Base-by-base conservation (phyloP, 2,329 filamentous ascomycete genomes). In the Pseudogymnoascus sp. region DNA sequence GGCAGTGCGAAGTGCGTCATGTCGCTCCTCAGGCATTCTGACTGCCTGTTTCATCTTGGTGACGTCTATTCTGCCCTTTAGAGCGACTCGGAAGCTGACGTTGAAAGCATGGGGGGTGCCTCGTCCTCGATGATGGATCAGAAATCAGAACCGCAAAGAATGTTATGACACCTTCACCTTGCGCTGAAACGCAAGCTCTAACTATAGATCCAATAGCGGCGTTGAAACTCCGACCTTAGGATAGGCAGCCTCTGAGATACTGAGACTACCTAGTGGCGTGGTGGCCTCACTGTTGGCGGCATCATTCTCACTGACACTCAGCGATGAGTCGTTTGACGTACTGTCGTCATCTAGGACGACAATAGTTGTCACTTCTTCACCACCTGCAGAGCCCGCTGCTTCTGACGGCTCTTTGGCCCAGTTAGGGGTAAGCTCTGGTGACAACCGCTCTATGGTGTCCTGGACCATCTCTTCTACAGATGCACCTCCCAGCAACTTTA, bases 401-500 rank as follows among this genome's bases (percentile, higher is more conserved):
- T 11, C 39, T 21, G 16, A 10, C 10, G 10, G 21, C 21, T 45
- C 41, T 45, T 45, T 26, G 12, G n/a, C 4, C 39, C 39, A 43
- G 16, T 16, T 43, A 43, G 39, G 39, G 19, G 39, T 43, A 43
- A 43, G 39, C 19, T 43, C 39, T 43, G 39, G 39, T 12, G 39
- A 43, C 39, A 43, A 12, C 12, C 39, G 39, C 10, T 21, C 39
- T 16, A 43, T 43, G 4, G 8, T 43, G 39, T 21, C 39, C 19
- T 43, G 39, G 39, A 43, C 16, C 39, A 43, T 21, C 39, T 70
- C 70, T 14, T 19, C 38, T 16, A 66, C 52, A 6, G 65, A 69
- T 3, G 63, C 68, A 6, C 74, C 75, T 6, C 75, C 70, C 2
- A 80, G 66, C 19, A 81, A 71, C 63, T 78, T 77, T 2, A 81